Base-by-base conservation (phyloP, 306 rosid species). In the Delonix regia region DNA sequence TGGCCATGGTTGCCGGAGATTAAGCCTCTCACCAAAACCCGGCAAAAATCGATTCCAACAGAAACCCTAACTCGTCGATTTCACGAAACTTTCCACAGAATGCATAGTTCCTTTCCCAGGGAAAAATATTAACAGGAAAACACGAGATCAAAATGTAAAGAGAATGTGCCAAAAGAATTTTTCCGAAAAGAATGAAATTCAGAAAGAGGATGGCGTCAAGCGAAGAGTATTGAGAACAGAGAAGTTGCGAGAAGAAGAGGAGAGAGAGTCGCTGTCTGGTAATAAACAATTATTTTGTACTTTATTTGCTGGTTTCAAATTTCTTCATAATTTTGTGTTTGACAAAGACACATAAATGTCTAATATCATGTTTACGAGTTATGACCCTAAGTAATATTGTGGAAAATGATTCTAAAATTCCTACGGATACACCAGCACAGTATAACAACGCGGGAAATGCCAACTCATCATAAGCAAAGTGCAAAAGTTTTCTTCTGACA, bases 1-100 rank as follows among this genome's bases (percentile, higher is more conserved):
- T 73, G 55, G 93, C 87, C 94, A 90, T 88, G 67, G 80, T 71
- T 65, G 88, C 86, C 83, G 75, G 83, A 66, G 83, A 79, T 27
- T 18, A 25, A 6, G 68, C 49, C 69, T 69, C 16, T 69, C 53
- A 13, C 55, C 53, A 78, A 68, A 75, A 41, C 73, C 67, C 73
- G 68, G 78, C 78, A 42, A 83, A 44, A 83, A 48, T 47, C 67
- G 61, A 78, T 44, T 22, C 60, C 25, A 16, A 36, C 28, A 14
- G 60, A 74, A 75, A 64, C 75, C 82, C 81, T 80, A 71, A 55
- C 72, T 47, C 38, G 33, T 34, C 12, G 67, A 77, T 70, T 75
- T 64, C 5, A 47, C 19, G 47, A 67, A 59, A 27, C 7, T n/a
- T 27, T 30, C 24, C 4, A 9, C 7, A 53, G 14, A 38, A 14